Percentiles rank a stretch among this genome's conserved stretches.
Evolutionary conservation across 805 yeast species (phyloP).

Genomic region (Kazachstania taianensis): DNA sequence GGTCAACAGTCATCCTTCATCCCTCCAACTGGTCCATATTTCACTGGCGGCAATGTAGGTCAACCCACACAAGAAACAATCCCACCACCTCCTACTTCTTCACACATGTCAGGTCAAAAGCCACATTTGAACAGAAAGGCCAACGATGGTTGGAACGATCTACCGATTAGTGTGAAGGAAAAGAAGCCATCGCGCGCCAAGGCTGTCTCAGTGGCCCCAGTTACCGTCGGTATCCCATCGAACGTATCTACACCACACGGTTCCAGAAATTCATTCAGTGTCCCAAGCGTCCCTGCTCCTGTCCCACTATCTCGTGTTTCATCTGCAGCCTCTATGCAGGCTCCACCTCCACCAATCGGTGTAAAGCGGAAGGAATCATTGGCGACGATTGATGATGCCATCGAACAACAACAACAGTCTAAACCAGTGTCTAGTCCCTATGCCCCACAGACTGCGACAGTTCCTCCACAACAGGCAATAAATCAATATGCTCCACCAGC

Average conservation of each 20-base stretch:
- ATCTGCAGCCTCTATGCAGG: constrained; percentile 14
- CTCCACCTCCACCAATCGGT: constrained; percentile 17
- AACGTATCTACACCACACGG: constrained; percentile 5
- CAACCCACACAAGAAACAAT: not conserved
- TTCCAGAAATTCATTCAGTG: constrained; percentile 4
- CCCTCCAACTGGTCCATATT: constrained; percentile 24
- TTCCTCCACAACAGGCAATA: constrained; percentile 5
- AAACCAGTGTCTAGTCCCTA: constrained; percentile 30
- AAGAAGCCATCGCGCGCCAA: constrained; percentile 26
- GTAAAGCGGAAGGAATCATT: not conserved
- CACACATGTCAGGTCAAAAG: constrained; percentile 29
- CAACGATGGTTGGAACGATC: constrained; percentile 31
- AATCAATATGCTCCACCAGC: constrained; percentile 5
- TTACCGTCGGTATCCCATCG: constrained; percentile 8
- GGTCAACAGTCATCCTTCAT: constrained; percentile 9
- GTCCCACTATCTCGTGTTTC: constrained; percentile 23
- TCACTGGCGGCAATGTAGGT: constrained; percentile 11
- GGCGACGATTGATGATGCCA: constrained; percentile 6
- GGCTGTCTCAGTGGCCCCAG: constrained; percentile 31
- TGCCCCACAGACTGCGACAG: constrained; percentile 24
- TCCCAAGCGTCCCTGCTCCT: too few species aligned
- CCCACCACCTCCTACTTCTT: constrained; percentile 29
- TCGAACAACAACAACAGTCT: too few species aligned
- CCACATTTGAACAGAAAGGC: constrained; percentile 29
- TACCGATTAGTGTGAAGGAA: constrained; percentile 26